A percentile compares a stretch with the other conserved stretches of the same genome.
Conservation (phyloP, 176 grass and related monocot genomes). For the Zoysia japonica region DNA sequence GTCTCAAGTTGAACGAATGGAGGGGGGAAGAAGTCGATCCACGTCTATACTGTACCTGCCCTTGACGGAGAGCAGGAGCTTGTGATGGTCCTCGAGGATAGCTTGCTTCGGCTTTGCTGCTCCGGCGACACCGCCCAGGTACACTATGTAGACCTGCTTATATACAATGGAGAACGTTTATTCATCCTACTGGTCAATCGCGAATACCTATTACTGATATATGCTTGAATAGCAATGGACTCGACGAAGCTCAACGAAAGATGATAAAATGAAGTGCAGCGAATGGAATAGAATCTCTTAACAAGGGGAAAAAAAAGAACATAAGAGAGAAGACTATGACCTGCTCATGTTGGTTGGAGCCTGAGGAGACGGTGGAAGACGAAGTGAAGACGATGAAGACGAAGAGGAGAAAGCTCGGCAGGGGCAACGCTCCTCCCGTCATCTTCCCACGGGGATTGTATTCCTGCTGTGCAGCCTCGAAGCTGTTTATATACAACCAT, state of each 20-base stretch:
- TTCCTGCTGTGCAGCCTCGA: background rate
- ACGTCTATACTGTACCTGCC: constrained; percentile 43
- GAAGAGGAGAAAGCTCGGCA: constrained; percentile 44
- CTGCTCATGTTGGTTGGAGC: constrained; percentile 50
- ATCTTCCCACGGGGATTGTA: constrained; percentile 17
- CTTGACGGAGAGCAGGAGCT: constrained; percentile 71
- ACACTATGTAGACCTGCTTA: constrained; percentile 73
- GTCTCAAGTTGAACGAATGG: background rate
- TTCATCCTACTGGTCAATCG: background rate
- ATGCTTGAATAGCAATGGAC: too few species aligned
- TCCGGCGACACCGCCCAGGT: constrained; percentile 63
- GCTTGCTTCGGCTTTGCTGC: constrained; percentile 40
- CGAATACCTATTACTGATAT: too few species aligned
- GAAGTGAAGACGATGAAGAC: constrained; percentile 22
- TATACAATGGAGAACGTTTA: background rate
- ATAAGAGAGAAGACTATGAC: background rate
- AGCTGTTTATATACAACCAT: constrained; percentile 16
- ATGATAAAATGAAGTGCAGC: too few species aligned
- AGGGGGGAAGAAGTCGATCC: background rate
- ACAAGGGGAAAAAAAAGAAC: background rate
- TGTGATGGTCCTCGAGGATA: constrained; percentile 62
- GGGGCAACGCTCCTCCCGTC: background rate
- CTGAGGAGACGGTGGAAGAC: constrained; percentile 30
- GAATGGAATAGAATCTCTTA: too few species aligned
- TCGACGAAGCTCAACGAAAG: too few species aligned